Base-by-base conservation (phyloP, 2,329 filamentous ascomycete genomes). In the Talaromyces amestolkiae region DNA sequence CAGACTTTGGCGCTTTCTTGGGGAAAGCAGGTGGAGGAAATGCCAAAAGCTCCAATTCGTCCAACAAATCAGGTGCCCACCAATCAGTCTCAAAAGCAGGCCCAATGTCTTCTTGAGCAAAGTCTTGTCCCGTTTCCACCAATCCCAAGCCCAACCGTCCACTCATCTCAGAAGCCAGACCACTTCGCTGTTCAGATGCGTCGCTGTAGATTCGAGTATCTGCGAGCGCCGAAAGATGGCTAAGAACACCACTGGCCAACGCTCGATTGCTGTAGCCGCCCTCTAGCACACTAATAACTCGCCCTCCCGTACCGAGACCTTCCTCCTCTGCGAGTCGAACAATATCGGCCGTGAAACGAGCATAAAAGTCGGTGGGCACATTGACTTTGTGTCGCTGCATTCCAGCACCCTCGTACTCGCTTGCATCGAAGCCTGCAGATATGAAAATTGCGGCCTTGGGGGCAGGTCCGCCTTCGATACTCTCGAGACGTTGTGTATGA, bases 381-480 rank as follows among this genome's bases (percentile, higher is more conserved):
- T 97, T 97, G 72, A 97, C 93, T 65, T 91, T 90, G 77, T 99
- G 95, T 56, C 95, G 86, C 78, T 99, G 95, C 95, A 99, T 99
- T 3, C 92, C 92, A 3, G 86, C 83, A 19, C 91, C 89, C 76
- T 99, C 95, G 88, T 91, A 96, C 75, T 99, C 93, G 74, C 93
- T 97, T 3, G 95, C 95, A 78, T 99, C 95, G 70, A 99, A 99
- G 0, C 95, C 96, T 2, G 95, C 93, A 54, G 94, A 98, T 59
- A 99, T 81, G 79, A 99, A 99, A 54, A 99, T 93, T 39, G 92
- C 94, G 1, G 91, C 91, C 72, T 90, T 94, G 3, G 93, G 90
- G 27, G 81, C 81, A 39, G 88, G 84, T 45, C 86, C 85, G 60
- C 83, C 84, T 10, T 84, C 79, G 0, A 84, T 80, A 19, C 82